Evolutionary conservation across 306 rosid species (phyloP).

Genomic region (Lathyrus oleraceus): DNA sequence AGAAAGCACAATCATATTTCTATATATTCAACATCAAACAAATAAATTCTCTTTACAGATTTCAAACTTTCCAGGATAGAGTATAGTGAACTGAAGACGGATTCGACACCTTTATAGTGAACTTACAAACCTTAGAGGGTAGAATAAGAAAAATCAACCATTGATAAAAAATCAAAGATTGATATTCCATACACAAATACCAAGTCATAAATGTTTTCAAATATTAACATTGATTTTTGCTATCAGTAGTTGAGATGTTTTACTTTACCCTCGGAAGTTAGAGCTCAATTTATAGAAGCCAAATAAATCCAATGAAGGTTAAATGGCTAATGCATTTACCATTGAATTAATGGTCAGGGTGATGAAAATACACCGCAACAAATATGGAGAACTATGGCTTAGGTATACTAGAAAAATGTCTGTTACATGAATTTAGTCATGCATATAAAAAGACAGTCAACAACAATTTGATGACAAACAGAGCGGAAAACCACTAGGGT

Average conservation of each 20-base stretch:
- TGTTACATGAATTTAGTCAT: neutral
- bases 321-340: slow-evolving; percentile 19
- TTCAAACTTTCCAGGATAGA: neutral
- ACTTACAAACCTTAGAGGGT: neutral
- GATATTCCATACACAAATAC: neutral
- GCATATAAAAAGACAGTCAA: slow-evolving; percentile 14
- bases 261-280: neutral
- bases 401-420: neutral
- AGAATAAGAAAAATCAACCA: neutral
- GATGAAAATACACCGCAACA: slow-evolving; percentile 20
- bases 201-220: neutral
- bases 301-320: slow-evolving; percentile 16
- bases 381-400: slow-evolving; percentile 22
- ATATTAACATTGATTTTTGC: neutral
- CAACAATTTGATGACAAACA: neutral
- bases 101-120: neutral
- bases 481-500: neutral
- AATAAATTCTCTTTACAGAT: slow-evolving; percentile 9
- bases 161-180: neutral
- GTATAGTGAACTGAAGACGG: slow-evolving; percentile 13
- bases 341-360: slow-evolving; percentile 20
- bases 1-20: slow-evolving; percentile 25
- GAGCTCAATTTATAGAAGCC: neutral
- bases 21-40: slow-evolving; percentile 27
- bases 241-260: neutral